Evolutionary conservation across 1,139 yeast species (phyloP).

Genomic region (Arxiozyma slooffiae): DNA sequence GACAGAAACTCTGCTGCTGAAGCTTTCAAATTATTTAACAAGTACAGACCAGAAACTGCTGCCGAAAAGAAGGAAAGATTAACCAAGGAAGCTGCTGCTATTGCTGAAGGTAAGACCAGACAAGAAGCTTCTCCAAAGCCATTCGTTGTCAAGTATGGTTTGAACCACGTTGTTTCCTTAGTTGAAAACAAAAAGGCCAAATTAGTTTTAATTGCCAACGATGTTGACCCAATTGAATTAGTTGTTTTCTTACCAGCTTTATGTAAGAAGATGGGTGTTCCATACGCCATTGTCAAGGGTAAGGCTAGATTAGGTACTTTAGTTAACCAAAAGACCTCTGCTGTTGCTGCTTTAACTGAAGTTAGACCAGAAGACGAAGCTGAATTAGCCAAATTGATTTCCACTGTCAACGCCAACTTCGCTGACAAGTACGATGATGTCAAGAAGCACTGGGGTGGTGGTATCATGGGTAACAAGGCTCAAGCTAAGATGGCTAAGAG

Average conservation of each 20-base stretch:
- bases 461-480: conserved; percentile 91
- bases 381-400: conserved; percentile 81
- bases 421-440: conserved; percentile 84
- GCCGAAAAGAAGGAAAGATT: conserved; percentile 98
- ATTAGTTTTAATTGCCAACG: conserved; percentile 93
- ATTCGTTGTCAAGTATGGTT: conserved; percentile 90
- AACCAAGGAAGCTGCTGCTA: conserved; percentile 96
- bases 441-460: conserved; percentile 99
- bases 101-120: conserved; percentile 94
- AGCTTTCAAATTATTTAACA: conserved; percentile 92
- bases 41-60: conserved; percentile 95
- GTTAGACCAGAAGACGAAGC: conserved; percentile 90
- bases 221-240: conserved; percentile 96
- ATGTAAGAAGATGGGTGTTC: conserved; percentile 98
- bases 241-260: conserved; percentile 95
- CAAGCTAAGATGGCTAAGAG: conserved; percentile 59
- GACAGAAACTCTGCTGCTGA: conserved; percentile 98
- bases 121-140: conserved; percentile 96
- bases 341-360: conserved; percentile 95
- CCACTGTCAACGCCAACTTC: conserved; percentile 89
- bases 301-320: conserved; percentile 97
- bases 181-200: conserved; percentile 97
- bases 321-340: conserved; percentile 92
- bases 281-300: conserved; percentile 97
- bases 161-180: conserved; percentile 94